phyloP scores from a whole-genome alignment of 148 eudicot species.

The Vaccinium myrtillus region DNA sequence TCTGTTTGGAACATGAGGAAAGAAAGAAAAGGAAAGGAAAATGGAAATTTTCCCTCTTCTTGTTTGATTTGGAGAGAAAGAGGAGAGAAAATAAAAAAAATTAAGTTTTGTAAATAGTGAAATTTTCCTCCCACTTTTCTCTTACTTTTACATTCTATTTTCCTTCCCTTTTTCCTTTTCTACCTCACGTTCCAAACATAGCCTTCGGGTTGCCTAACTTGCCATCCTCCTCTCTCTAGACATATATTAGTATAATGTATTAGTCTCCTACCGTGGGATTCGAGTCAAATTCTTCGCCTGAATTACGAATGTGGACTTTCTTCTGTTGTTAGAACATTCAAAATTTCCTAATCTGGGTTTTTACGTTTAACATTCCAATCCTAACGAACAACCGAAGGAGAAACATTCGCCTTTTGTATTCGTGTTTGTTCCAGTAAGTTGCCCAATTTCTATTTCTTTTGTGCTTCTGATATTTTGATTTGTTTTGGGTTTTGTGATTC shows the following conservation, averaged over 20 bases:
- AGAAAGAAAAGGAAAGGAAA: too few relatives aligned
- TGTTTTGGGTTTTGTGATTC: constrained; percentile 10
- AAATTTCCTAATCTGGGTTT: not conserved
- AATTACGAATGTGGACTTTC: not conserved
- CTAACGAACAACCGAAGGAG: not conserved
- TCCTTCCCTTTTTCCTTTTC: too few relatives aligned
- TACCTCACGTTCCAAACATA: too few relatives aligned
- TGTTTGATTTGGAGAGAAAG: too few relatives aligned
- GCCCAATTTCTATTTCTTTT: not conserved
- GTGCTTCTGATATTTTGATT: constrained; percentile 4
- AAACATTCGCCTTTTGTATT: not conserved
- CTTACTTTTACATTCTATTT: too few relatives aligned
- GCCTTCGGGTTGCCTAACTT: too few relatives aligned
- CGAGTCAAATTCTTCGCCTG: constrained; percentile 1
- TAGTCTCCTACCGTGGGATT: not conserved
- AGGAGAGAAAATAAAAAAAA: too few relatives aligned
- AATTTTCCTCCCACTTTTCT: too few relatives aligned
- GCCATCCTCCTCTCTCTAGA: too few relatives aligned
- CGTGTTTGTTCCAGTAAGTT: constrained; percentile 10
- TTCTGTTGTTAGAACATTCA: not conserved
- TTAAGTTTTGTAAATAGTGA: too few relatives aligned
- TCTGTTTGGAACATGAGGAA: too few relatives aligned
- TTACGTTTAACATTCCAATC: not conserved
- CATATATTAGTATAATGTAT: not conserved
- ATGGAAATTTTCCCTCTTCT: too few relatives aligned